Evolutionary conservation across 768 basidiomycete species (phyloP), one percentile per base, ranked within the genome.

Genomic region (Cystofilobasidium capitatum): DNA sequence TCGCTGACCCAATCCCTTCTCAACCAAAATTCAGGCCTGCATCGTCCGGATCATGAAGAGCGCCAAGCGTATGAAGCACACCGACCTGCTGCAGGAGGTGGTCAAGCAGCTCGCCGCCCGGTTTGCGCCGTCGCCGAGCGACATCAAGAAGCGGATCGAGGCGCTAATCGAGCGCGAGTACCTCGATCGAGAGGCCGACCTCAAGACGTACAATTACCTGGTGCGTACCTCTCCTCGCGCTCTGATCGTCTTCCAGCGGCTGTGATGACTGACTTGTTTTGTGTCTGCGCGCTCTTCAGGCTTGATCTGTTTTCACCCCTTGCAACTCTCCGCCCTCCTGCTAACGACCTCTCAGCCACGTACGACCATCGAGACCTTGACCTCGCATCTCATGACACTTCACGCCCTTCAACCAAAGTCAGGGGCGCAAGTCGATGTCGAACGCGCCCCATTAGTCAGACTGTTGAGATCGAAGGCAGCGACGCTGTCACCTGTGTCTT

Each of bases 121-220:
- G 5, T 99, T 98, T 81, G 83, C 83, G 58, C 94, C 94, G 0
- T 86, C 89, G 70, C 88, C 92, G 45, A 76, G 85, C 49, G 81
- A 83, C 70, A 90, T 99, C 80, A 99, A 99, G 82, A 91, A 88
- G 77, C 82, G 91, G 57, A 88, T 99, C 64, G 96, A 98, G 75
- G 84, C 83, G 35, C 78, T 99, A 68, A 97, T 99, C 61, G 96
- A 97, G 91, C 84, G 89, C 76, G 96, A 99, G 70, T 99, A 97
- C 78, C 78, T 99, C 70, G 91, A 96, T 73, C 83, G 96, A 36
- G 87, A 87, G 73, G 86, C 86, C 44, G 88, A 91, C 73, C 85
- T 88, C 67, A 89, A 85, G 78, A 91, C 89, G 62, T 93, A 93
- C 76, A 88, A 86, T 74, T 91, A 91, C 76, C 74, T 90, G 73